Evolutionary conservation across 108 stramenopile species (phyloP).

Genomic region (Poteriospumella lacustris): DNA sequence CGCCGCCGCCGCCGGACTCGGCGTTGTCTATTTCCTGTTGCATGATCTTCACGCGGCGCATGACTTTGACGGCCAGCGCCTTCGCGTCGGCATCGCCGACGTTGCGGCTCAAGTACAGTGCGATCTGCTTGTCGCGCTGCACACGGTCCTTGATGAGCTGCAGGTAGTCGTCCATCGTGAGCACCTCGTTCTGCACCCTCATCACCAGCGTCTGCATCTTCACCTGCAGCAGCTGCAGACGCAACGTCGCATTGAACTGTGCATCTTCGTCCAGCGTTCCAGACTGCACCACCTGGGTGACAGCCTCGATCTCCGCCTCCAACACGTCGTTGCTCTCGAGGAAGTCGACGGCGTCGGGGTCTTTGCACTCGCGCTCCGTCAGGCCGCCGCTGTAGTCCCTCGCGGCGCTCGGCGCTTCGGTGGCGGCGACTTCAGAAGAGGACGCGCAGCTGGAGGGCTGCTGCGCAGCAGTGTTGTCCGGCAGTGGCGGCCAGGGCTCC

Average conservation of each 20-base stretch:
- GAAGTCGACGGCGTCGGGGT: background rate
- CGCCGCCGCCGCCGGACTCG: no score
- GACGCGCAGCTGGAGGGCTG: background rate
- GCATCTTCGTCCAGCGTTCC: background rate
- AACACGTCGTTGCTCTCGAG: constrained; percentile 12
- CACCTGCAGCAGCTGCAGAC: background rate
- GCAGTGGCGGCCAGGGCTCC: background rate
- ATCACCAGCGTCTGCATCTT: background rate
- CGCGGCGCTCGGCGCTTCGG: background rate
- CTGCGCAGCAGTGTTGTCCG: background rate
- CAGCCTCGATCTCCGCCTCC: background rate
- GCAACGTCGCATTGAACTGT: background rate
- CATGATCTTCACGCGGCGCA: background rate
- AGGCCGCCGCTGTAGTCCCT: background rate
- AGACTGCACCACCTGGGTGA: background rate
- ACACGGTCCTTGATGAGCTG: background rate
- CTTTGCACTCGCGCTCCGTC: background rate
- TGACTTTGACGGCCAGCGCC: background rate
- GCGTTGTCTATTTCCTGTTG: background rate
- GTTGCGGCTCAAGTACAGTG: background rate
- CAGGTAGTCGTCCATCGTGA: background rate
- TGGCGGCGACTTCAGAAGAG: background rate
- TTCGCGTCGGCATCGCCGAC: background rate
- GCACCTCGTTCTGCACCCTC: background rate
- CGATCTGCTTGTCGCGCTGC: background rate